phyloP scores from a whole-genome alignment of 148 eudicot species.

The Amaranthus hypochondriacus region DNA sequence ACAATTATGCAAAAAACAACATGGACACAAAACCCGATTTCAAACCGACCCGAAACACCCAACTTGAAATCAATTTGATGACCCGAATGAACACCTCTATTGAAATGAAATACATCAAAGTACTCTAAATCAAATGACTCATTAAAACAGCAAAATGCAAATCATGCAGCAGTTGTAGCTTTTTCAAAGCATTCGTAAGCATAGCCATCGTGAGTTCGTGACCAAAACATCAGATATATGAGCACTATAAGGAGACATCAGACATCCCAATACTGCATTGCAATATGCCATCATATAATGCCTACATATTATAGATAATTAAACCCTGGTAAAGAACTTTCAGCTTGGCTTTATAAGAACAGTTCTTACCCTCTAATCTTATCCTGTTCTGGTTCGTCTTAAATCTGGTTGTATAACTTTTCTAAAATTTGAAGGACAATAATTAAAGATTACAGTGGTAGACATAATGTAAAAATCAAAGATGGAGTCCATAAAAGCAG shows the following conservation, averaged over 20 bases:
- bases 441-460: background rate
- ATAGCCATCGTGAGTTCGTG: background rate
- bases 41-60: too few species aligned
- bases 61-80: too few species aligned
- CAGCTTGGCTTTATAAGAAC: background rate
- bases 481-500: conserved; percentile 16
- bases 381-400: background rate
- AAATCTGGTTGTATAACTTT: background rate
- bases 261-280: background rate
- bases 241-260: background rate
- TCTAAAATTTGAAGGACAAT: background rate
- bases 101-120: conserved; percentile 1
- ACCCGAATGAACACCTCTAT: too few species aligned
- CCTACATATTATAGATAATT: background rate
- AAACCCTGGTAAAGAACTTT: background rate
- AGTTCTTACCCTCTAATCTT: background rate
- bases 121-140: background rate
- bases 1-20: too few species aligned
- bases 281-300: background rate
- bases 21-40: too few species aligned
- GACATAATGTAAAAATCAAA: background rate
- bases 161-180: conserved; percentile 5
- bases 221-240: background rate
- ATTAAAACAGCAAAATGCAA: conserved; percentile 1
- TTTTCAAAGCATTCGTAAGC: background rate